These are phyloP conservation scores for Pezicula rhizophila DNA, from an alignment of 2,329 filamentous ascomycete species.

Conservation along the genomic window DNA sequence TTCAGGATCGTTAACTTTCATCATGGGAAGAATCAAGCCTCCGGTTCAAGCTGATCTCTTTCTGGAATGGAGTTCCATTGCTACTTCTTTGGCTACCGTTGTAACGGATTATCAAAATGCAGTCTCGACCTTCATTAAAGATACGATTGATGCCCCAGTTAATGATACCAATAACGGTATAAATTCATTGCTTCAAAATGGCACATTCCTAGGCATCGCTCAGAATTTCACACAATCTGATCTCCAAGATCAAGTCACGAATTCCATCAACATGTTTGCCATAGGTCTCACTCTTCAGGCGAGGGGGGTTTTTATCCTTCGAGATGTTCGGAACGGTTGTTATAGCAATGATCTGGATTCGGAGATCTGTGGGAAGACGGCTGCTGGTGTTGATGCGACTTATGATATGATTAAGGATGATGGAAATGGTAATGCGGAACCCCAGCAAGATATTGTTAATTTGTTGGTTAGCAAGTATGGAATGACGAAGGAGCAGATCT, in stretches of 20 bases:
- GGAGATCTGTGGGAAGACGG: not conserved
- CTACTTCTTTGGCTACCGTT: not conserved
- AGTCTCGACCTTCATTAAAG: not conserved
- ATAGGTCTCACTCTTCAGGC: constrained; percentile 6
- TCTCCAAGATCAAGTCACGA: constrained; percentile 1
- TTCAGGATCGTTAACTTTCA: not conserved
- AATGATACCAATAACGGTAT: constrained; percentile 3
- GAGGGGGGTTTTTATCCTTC: constrained; percentile 1
- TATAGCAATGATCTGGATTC: not conserved
- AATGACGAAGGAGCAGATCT: not conserved
- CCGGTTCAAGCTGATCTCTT: constrained; percentile 4
- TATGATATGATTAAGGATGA: not conserved
- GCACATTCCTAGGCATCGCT: constrained; percentile 5
- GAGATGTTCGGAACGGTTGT: not conserved
- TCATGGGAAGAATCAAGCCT: not conserved
- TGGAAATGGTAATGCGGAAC: not conserved
- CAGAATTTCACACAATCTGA: constrained; percentile 10
- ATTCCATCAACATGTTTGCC: not conserved
- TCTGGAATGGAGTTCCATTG: constrained; percentile 6
- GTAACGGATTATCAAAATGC: constrained; percentile 4
- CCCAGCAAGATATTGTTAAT: not conserved
- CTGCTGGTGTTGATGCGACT: not conserved
- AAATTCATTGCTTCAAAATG: constrained; percentile 3
- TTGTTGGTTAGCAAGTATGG: not conserved
- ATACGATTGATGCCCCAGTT: constrained; percentile 4